Evolutionary conservation across 768 basidiomycete genomes (phyloP).

Genomic region (Tulasnella sp.): DNA sequence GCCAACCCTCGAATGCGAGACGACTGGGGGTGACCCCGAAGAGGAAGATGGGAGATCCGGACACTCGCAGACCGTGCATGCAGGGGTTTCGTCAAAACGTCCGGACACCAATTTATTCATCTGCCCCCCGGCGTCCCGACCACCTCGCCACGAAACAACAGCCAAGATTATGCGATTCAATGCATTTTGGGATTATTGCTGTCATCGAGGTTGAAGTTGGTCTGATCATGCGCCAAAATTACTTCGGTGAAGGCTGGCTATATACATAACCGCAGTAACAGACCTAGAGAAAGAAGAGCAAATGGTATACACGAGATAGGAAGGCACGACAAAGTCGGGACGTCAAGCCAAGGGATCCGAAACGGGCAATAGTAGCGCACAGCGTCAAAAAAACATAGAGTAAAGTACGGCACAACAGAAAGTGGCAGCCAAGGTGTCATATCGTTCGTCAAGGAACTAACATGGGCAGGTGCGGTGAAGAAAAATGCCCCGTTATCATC

Average conservation of each 20-base stretch:
- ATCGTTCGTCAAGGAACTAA: not conserved
- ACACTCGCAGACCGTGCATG: too few species aligned
- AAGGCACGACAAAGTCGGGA: not conserved
- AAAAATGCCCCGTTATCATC: not conserved
- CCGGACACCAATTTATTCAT: too few species aligned
- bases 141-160: too few species aligned
- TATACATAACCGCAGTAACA: not conserved
- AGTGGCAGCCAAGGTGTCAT: not conserved
- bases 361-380: conserved; percentile 12
- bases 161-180: too few species aligned
- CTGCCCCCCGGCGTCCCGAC: too few species aligned
- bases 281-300: not conserved
- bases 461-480: not conserved
- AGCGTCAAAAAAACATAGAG: conserved; percentile 15
- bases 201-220: too few species aligned
- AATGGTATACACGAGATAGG: conserved; percentile 12
- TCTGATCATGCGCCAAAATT: too few species aligned
- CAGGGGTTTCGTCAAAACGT: too few species aligned
- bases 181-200: too few species aligned
- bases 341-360: not conserved
- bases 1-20: too few species aligned
- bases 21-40: too few species aligned
- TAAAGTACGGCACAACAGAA: conserved; percentile 16
- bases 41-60: too few species aligned
- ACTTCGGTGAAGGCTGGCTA: not conserved